Evolutionary conservation across 2,329 filamentous ascomycete species (phyloP).

Genomic region (Xylariaceae sp.): DNA sequence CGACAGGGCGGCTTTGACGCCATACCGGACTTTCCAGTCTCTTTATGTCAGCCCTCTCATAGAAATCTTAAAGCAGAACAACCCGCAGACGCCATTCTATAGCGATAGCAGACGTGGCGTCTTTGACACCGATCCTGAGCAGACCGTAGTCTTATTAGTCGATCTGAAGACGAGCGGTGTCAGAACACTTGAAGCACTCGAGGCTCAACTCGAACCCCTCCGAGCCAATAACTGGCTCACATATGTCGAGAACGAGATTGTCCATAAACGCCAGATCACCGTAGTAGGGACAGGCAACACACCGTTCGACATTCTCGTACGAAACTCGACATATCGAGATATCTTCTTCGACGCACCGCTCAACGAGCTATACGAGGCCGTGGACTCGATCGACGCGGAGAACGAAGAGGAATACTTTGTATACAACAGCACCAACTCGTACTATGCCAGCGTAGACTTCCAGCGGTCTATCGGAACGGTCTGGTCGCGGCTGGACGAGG

Average conservation of each 20-base stretch:
- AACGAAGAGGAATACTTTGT: slow-evolving; percentile 4
- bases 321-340: slow-evolving; percentile 52
- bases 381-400: slow-evolving; percentile 20
- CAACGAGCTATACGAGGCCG: slow-evolving; percentile 33
- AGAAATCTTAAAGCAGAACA: slow-evolving; percentile 49
- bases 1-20: slow-evolving; percentile 46
- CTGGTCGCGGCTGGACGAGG: slow-evolving; percentile 36
- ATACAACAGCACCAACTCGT: slow-evolving; percentile 48
- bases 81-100: slow-evolving; percentile 42
- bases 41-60: slow-evolving; percentile 63
- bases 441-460: slow-evolving; percentile 55
- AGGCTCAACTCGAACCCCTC: slow-evolving; percentile 53
- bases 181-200: slow-evolving; percentile 47
- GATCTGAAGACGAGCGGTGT: slow-evolving; percentile 60
- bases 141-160: slow-evolving; percentile 57
- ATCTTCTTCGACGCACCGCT: slow-evolving; percentile 64
- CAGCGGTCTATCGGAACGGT: slow-evolving; percentile 42
- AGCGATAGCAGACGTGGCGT: slow-evolving; percentile 47
- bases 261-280: slow-evolving; percentile 55
- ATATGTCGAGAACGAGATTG: slow-evolving; percentile 43
- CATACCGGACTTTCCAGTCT: slow-evolving; percentile 51
- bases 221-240: slow-evolving; percentile 53
- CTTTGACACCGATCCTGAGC: slow-evolving; percentile 46
- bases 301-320: slow-evolving; percentile 49
- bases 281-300: slow-evolving; percentile 64